Conservation (phyloP, 495 filamentous ascomycete genomes). For the Margaritispora aquatica region DNA sequence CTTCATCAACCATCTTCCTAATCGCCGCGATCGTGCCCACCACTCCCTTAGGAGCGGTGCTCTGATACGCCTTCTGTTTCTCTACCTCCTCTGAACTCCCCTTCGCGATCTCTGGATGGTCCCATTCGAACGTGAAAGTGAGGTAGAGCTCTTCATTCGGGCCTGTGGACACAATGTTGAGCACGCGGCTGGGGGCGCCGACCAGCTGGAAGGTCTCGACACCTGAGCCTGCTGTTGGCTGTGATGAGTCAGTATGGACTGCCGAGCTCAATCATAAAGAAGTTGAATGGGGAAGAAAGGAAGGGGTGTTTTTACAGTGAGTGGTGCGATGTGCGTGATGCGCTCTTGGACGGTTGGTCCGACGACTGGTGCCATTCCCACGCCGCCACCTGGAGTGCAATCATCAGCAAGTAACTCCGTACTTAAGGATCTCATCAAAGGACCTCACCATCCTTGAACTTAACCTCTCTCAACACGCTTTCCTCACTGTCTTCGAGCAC, state of each 20-base stretch:
- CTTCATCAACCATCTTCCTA: constrained; percentile 29
- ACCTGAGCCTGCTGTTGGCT: background rate
- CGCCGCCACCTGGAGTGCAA: constrained; percentile 8
- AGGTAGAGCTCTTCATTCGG: constrained; percentile 37
- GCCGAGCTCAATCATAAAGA: no score
- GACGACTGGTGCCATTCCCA: constrained; percentile 10
- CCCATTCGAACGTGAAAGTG: constrained; percentile 52
- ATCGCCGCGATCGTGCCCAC: constrained; percentile 31
- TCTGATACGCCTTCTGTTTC: constrained; percentile 22
- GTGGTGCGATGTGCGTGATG: constrained; percentile 12
- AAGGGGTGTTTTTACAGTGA: background rate
- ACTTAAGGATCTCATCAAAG: no score
- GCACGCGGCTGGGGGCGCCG: constrained; percentile 4
- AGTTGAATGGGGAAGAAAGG: background rate
- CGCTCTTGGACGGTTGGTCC: constrained; percentile 12
- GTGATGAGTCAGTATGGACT: background rate
- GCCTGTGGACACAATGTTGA: constrained; percentile 45
- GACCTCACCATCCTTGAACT: constrained; percentile 32
- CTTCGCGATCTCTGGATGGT: constrained; percentile 29
- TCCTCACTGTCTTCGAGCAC: constrained; percentile 24
- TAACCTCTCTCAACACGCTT: constrained; percentile 20
- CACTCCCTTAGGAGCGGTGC: constrained; percentile 27
- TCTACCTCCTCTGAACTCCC: constrained; percentile 26
- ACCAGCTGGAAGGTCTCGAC: constrained; percentile 1
- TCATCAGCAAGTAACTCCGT: background rate